Evolutionary conservation across 2,329 filamentous ascomycete species (phyloP), one percentile per base, ranked within the genome.

Genomic region (Penicillium hesseltinei): DNA sequence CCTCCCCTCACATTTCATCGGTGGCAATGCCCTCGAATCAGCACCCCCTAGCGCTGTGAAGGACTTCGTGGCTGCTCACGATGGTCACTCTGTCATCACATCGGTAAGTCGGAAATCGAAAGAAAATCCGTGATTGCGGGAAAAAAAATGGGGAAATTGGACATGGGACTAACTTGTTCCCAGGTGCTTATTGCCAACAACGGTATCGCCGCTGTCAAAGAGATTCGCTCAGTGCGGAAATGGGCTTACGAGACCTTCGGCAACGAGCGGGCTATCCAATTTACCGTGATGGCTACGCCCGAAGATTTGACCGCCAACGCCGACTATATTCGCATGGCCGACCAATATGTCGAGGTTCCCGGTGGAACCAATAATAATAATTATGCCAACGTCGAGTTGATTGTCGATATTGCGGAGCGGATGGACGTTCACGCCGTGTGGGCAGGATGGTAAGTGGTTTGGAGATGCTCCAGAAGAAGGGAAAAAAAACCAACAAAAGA

Each of bases 341-440:
- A 99, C 79, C 91, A 97, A 83, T 99, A 99, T 77, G 94, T 99
- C 69, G 94, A 99, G 80, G 93, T 99, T 61, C 94, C 94, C 35
- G 94, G 94, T 72, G 94, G 94, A 73, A 99, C 94, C 62, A 99
- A 99, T 82, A 99, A 99, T 84, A 96, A 99, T 88, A 99, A 99
- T 80, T 99, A 99, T 79, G 94, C 94, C 80, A 99, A 99, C 75
- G 94, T 99, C 59, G 94, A 99, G 81, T 84, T 99, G 74, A 99
- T 99, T 77, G 94, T 99, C 66, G 94, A 99, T 81, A 87, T 99
- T 74, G 94, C 94, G 27, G 94, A 99, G 83, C 91, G 94, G 62
- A 97, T 97, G 92, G 87, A 93, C 69, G 94, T 99, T 60, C 94
- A 99, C 73, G 94, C 94, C 58, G 94, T 99, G 17, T 99, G 94